Base-by-base conservation (phyloP, 176 grass and related monocot genomes). In the Triticum turgidum region DNA sequence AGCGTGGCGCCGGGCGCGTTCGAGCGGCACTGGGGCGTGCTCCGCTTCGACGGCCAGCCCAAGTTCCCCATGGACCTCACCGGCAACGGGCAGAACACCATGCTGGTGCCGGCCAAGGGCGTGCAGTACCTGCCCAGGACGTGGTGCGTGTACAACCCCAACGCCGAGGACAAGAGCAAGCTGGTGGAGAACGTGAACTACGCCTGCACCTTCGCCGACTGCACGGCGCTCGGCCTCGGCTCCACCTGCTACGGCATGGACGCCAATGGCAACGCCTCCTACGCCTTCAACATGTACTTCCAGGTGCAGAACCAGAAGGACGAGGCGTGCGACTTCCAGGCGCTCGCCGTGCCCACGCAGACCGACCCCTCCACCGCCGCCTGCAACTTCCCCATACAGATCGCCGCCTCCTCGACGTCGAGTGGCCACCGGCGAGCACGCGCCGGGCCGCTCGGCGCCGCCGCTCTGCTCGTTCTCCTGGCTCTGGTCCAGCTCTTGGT, bases 11-110 rank as follows among this genome's bases (percentile, higher is more conserved):
- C 97, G 2, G 97, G 97, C 20, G 83, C 62, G 70, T 99, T 99
- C 70, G 97, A 99, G 88, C 90, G 97, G 0, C 97, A 99, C 32
- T 99, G 97, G 97, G 97, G 97, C 32, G 91, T 99, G 52, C 81
- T 99, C 37, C 89, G 87, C 11, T 94, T 91, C 67, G 96, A 98
- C 64, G 96, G 96, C 11, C 96, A 95, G 64, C 96, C 93, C 44
- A 95, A 98, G 88, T 98, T 81, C 66, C 67, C 90, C 35, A 77
- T 95, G 65, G 96, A 98, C 71, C 83, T 92, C 5, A 73, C 88
- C 0, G 96, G 96, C 0, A 91, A 95, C 25, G 86, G 86, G 10
- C 89, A 82, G 86, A 85, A 88, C 89, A 42, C 82, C 8, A 90
- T 87, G 84, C 75, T 87, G 17, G 84, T 84, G 65, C 88, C 87